A percentile compares a stretch with the other conserved stretches of the same genome.
These are phyloP conservation scores for Alternaria ethzedia DNA, from an alignment of 2,329 filamentous ascomycete species.

Conservation along the genomic window DNA sequence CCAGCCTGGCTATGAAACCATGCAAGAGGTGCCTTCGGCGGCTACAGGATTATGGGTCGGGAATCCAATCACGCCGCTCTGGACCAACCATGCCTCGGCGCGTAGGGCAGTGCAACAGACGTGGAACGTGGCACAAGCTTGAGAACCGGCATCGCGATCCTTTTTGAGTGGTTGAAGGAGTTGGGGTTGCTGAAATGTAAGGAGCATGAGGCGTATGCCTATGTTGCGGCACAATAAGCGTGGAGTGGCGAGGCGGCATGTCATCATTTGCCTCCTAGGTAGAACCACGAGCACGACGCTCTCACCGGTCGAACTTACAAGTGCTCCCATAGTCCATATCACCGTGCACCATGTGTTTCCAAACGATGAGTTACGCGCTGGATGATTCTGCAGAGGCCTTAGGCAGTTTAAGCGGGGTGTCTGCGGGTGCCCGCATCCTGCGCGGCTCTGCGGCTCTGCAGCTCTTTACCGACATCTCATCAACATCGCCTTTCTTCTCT, in stretches of 20 bases:
- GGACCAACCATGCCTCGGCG: constrained; percentile 9
- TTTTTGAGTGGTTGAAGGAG: not conserved
- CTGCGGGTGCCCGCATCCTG: not conserved
- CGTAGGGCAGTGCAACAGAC: constrained; percentile 7
- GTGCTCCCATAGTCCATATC: not conserved
- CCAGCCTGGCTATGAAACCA: constrained; percentile 1
- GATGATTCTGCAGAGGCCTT: not conserved
- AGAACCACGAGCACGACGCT: not conserved
- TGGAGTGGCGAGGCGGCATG: not conserved
- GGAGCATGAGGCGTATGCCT: not conserved
- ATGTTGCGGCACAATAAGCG: not conserved
- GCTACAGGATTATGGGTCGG: constrained; percentile 5
- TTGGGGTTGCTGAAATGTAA: not conserved
- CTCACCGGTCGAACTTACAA: not conserved
- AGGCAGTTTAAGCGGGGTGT: not conserved
- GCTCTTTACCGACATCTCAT: not conserved
- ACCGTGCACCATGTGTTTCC: not conserved
- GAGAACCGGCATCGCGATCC: constrained; percentile 1
- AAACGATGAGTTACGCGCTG: not conserved
- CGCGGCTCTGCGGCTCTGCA: not conserved
- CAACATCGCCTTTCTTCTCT: not conserved
- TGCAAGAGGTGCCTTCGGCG: constrained; percentile 10
- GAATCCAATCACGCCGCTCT: not conserved
- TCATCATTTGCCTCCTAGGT: not conserved
- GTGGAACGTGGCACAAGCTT: constrained; percentile 2